Percentiles rank a stretch among this genome's conserved stretches.
phyloP scores from a whole-genome alignment of 179 eudicot genomes.

The Camellia oleifera region DNA sequence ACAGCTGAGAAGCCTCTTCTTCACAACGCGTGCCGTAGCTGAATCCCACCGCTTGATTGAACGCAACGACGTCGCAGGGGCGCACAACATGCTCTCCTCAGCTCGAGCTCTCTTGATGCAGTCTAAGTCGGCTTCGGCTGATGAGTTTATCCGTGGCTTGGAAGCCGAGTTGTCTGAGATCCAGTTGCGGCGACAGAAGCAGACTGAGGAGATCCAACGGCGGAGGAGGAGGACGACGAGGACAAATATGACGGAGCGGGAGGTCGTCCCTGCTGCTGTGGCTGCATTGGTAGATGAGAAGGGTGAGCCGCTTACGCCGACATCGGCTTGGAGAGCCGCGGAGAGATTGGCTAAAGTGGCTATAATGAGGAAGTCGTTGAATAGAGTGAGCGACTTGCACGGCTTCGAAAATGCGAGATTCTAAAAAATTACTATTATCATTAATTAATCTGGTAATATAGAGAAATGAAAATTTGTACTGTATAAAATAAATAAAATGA shows the following conservation, averaged over 20 bases:
- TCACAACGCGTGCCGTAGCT: slow-evolving; percentile 70
- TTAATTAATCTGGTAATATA: background rate
- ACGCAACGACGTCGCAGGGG: slow-evolving; percentile 52
- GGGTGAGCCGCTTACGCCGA: slow-evolving; percentile 75
- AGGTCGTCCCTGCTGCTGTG: slow-evolving; percentile 11
- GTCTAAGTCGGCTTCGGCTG: slow-evolving; percentile 36
- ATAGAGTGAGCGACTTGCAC: slow-evolving; percentile 81
- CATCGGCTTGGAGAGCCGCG: slow-evolving; percentile 89
- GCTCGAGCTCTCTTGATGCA: slow-evolving; percentile 55
- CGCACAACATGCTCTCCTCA: slow-evolving; percentile 55
- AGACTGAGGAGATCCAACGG: slow-evolving; percentile 23
- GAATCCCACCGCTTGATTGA: slow-evolving; percentile 62
- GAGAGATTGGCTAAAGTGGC: slow-evolving; percentile 85
- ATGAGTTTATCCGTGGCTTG: slow-evolving; percentile 42
- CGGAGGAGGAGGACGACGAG: slow-evolving; percentile 14
- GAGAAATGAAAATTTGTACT: background rate
- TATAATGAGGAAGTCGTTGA: slow-evolving; percentile 70
- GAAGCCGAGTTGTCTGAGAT: slow-evolving; percentile 70
- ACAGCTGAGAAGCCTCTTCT: slow-evolving; percentile 50
- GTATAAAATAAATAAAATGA: background rate
- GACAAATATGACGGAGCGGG: slow-evolving; percentile 13
- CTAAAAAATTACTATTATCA: slow-evolving; percentile 18
- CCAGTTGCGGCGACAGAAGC: slow-evolving; percentile 40
- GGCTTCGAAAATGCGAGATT: slow-evolving; percentile 91
- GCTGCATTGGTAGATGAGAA: slow-evolving; percentile 47